Base-by-base conservation (phyloP, 2,329 filamentous ascomycete genomes). In the Cladosporium oxysporum region DNA sequence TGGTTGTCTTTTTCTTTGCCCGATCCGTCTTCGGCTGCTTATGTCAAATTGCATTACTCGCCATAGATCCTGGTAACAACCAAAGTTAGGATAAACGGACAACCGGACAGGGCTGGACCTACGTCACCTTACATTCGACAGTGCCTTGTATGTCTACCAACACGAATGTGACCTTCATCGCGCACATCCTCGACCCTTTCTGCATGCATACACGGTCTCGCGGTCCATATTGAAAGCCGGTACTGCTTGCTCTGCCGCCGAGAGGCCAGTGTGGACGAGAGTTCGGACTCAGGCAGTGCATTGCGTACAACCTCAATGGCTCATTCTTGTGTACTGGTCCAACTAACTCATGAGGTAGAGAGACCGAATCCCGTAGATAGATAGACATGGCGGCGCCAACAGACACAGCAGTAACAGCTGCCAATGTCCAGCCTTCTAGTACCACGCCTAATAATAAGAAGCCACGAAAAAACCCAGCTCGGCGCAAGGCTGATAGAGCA, bases 381-480 rank as follows among this genome's bases (percentile, higher is more conserved):
- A 21, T 47, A 47, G 41, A 21, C 41, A 44, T 44, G 41, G 41
- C 41, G 18, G 41, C 4, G 18, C 5, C 41, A 44, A 10, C 18
- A n/a, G 41, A 23, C 21, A 47, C 18, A n/a, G n/a, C 10, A n/a
- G 41, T n/a, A 12, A 21, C 7, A 47, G n/a, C 3, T 47, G 41
- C 41, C n/a, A 47, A 47, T 21, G 18, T 23, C 11, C 55, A 35
- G 33, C 55, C 55, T 18, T 6, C 31, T 26, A 21, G 33, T 28
- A 16, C 16, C 23, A 26, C 50, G 2, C 18, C 61, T 6, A 26
- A 47, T 3, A 21, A 41, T n/a, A 70, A 69, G 58, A 66, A 66
- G 50, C 58, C 58, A 18, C 67, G 70, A 60, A 63, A 67, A 61
- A 71, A 72, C 44, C 71, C 71, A 47, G 68, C 67, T 26, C 66